phyloP scores from a whole-genome alignment of 371 early-diverging fungal genomes.

The Mucor ambiguus region DNA sequence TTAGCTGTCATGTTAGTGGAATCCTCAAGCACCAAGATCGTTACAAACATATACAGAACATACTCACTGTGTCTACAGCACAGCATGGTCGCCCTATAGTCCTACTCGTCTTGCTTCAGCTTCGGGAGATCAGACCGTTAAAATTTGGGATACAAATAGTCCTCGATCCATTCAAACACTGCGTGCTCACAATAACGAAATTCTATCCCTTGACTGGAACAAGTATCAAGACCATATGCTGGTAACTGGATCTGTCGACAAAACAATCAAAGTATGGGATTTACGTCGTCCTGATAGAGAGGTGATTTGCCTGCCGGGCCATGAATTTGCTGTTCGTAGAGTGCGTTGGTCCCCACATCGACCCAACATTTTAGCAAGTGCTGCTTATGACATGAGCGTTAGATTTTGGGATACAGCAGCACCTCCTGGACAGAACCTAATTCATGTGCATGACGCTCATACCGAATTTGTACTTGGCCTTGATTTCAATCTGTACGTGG shows the following conservation, averaged over 20 bases:
- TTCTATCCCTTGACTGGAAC: constrained; percentile 93
- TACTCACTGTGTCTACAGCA: constrained; percentile 86
- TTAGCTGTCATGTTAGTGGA: constrained; percentile 69
- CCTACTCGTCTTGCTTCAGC: constrained; percentile 83
- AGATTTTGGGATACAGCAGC: constrained; percentile 88
- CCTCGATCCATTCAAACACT: constrained; percentile 73
- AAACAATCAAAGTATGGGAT: constrained; percentile 90
- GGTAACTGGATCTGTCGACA: constrained; percentile 89
- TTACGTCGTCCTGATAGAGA: constrained; percentile 75
- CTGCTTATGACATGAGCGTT: constrained; percentile 94
- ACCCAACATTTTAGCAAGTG: constrained; percentile 77
- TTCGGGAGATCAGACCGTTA: constrained; percentile 87
- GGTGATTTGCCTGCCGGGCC: constrained; percentile 73
- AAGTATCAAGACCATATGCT: constrained; percentile 83
- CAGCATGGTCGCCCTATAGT: constrained; percentile 84
- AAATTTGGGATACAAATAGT: constrained; percentile 86
- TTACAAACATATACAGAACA: constrained; percentile 86
- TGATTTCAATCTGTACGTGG: constrained; percentile 85
- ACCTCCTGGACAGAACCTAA: constrained; percentile 52
- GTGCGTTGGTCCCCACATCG: constrained; percentile 91
- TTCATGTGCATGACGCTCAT: constrained; percentile 78
- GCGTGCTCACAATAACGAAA: constrained; percentile 86
- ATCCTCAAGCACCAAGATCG: constrained; percentile 78
- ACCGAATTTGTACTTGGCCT: constrained; percentile 95
- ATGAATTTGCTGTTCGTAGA: constrained; percentile 89